Conservation (phyloP, 305 asterid species). For the Fraxinus albicans region DNA sequence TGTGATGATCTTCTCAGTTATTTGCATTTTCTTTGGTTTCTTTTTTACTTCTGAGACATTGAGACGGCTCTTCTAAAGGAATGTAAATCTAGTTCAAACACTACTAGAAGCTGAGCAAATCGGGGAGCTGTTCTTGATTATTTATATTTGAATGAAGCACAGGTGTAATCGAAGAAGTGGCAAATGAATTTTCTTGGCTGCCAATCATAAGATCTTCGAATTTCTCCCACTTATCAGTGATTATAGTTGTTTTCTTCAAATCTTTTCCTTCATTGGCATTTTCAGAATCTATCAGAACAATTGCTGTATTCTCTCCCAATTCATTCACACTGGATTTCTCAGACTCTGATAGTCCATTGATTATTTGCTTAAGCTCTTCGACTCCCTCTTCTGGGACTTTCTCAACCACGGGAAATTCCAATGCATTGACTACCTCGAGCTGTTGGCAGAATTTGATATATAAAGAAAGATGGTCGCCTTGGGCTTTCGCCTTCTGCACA, state of each 20-base stretch:
- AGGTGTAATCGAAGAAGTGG: slow-evolving; percentile 12
- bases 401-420: slow-evolving; percentile 48
- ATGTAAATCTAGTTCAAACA: background rate
- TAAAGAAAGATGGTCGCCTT: slow-evolving; percentile 48
- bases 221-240: slow-evolving; percentile 77
- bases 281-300: slow-evolving; percentile 21
- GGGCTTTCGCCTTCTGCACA: slow-evolving; percentile 55
- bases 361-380: slow-evolving; percentile 52
- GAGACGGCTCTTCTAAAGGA: background rate
- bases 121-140: slow-evolving; percentile 38
- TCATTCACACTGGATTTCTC: background rate
- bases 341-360: slow-evolving; percentile 27
- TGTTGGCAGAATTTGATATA: slow-evolving; percentile 61
- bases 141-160: background rate
- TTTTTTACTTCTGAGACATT: background rate
- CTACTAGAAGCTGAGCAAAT: slow-evolving; percentile 50
- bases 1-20: background rate
- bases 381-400: slow-evolving; percentile 57
- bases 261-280: background rate
- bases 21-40: background rate
- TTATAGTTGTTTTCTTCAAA: slow-evolving; percentile 34
- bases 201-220: slow-evolving; percentile 49
- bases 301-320: slow-evolving; percentile 20
- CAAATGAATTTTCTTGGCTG: slow-evolving; percentile 30
- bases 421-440: slow-evolving; percentile 51